Evolutionary conservation across 352 stramenopile species (phyloP).

Genomic region (Globisporangium iwayamae): DNA sequence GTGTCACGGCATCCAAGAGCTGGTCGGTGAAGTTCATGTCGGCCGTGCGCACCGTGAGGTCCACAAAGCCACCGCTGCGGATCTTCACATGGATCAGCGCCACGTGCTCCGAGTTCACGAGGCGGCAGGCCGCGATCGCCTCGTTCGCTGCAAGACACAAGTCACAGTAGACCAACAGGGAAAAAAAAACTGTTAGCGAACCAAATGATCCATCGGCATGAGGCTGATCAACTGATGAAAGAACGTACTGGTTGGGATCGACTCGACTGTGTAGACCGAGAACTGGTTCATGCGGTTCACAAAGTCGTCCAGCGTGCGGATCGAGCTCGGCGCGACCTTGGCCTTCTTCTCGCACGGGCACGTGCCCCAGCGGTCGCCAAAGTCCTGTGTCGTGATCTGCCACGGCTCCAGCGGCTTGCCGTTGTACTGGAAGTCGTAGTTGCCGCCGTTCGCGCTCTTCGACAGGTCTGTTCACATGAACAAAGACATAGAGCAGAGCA

Average conservation of each 20-base stretch:
- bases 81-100: slow-evolving; percentile 86
- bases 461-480: slow-evolving; percentile 28
- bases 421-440: slow-evolving; percentile 74
- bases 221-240: background rate
- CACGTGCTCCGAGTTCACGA: slow-evolving; percentile 80
- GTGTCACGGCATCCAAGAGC: slow-evolving; percentile 55
- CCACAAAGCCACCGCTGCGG: slow-evolving; percentile 75
- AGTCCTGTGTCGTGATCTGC: slow-evolving; percentile 87
- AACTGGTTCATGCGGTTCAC: slow-evolving; percentile 76
- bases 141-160: slow-evolving; percentile 63
- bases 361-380: slow-evolving; percentile 78
- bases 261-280: slow-evolving; percentile 79
- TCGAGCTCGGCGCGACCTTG: slow-evolving; percentile 77
- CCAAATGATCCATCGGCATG: background rate
- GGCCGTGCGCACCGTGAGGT: slow-evolving; percentile 81
- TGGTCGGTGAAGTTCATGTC: slow-evolving; percentile 82
- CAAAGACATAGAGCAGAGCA: background rate
- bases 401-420: slow-evolving; percentile 73
- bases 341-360: slow-evolving; percentile 83
- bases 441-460: slow-evolving; percentile 19
- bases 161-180: slow-evolving; percentile 5
- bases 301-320: slow-evolving; percentile 83
- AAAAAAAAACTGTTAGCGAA: background rate
- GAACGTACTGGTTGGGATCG: slow-evolving; percentile 80
- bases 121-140: slow-evolving; percentile 75